Conservation (phyloP, 1,284 basidiomycete genomes). For the Naganishia cerealis region DNA sequence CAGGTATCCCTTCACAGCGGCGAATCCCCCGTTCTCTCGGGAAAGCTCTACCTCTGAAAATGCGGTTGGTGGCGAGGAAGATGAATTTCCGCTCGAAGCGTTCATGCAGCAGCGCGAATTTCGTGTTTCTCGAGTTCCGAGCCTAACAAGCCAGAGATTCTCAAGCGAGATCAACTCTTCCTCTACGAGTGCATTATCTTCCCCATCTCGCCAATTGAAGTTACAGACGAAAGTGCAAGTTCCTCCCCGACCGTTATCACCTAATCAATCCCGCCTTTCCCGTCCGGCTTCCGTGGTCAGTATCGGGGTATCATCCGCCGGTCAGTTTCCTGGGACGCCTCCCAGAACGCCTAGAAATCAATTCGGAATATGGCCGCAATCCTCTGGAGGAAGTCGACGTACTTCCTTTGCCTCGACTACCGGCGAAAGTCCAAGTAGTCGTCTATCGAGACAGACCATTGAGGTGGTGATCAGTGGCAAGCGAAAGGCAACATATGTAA, state of each 20-base stretch:
- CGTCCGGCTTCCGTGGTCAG: slow-evolving; percentile 1
- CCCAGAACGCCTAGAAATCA: slow-evolving; percentile 23
- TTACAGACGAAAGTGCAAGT: background rate
- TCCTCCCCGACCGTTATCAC: slow-evolving; percentile 3
- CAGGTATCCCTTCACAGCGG: background rate
- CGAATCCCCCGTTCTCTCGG: slow-evolving; percentile 9
- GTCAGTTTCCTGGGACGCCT: slow-evolving; percentile 25
- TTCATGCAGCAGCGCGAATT: slow-evolving; percentile 1
- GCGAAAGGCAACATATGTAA: slow-evolving; percentile 20
- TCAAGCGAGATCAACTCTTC: slow-evolving; percentile 5
- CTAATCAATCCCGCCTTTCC: slow-evolving; percentile 2
- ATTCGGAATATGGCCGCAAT: slow-evolving; percentile 7
- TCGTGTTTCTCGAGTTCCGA: background rate
- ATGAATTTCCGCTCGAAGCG: background rate
- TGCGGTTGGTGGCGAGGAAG: slow-evolving; percentile 1
- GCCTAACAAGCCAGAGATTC: background rate
- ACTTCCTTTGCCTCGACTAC: slow-evolving; percentile 26
- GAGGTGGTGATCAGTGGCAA: slow-evolving; percentile 24
- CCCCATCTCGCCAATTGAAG: background rate
- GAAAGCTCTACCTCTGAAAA: background rate
- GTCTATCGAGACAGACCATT: slow-evolving; percentile 20
- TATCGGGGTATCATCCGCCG: background rate
- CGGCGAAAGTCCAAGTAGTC: slow-evolving; percentile 11
- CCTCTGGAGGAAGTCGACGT: slow-evolving; percentile 20
- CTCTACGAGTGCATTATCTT: background rate